Base-by-base conservation (phyloP, 768 basidiomycete genomes). In the Neoboletus brunneissimus region DNA sequence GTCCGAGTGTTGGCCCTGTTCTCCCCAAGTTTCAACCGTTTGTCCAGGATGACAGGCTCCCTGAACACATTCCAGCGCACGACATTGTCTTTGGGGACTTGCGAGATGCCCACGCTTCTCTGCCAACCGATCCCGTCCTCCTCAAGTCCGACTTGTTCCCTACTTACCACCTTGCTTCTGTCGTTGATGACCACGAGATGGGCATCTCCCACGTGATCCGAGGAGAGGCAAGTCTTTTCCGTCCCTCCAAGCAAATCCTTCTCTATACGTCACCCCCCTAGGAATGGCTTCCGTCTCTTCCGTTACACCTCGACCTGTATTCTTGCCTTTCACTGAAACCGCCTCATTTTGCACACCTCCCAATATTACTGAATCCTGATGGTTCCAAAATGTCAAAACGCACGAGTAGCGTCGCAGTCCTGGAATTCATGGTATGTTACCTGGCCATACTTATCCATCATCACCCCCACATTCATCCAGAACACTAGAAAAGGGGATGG, bases 151-250 rank as follows among this genome's bases (percentile, higher is more conserved):
- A 99, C 69, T 76, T 84, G 1, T 96, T 89, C 69, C 97, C 97
- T 6, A 98, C 96, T 0, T 99, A 99, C 68, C 97, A 98, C 61
- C 81, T 99, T 5, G 96, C 97, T 0, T 94, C 87, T 22, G 92
- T 98, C 0, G 92, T 96, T 0, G 97, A 99, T 62, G 97, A 99
- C 72, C 85, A 94, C 64, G 85, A 87, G 64, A 99, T 99, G 97
- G 87, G 87, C 0, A 92, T 99, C 23, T 92, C 94, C 0, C 97
- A 98, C 72, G 95, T 98, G 5, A 74, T 98, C 1, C 84, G 97
- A 27, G 97, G 97, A 48, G 95, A 98, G 81, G 94, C 87, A 54
- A 29, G 78, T 60, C 20, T 43, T 29, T 32, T 35, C 22, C 8
- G 5, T 23, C 7, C n/a, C 15, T 43, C 32, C 25, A 34, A 27